Conservation (phyloP, 805 yeast species). For the Yamadazyma ubonensis region DNA sequence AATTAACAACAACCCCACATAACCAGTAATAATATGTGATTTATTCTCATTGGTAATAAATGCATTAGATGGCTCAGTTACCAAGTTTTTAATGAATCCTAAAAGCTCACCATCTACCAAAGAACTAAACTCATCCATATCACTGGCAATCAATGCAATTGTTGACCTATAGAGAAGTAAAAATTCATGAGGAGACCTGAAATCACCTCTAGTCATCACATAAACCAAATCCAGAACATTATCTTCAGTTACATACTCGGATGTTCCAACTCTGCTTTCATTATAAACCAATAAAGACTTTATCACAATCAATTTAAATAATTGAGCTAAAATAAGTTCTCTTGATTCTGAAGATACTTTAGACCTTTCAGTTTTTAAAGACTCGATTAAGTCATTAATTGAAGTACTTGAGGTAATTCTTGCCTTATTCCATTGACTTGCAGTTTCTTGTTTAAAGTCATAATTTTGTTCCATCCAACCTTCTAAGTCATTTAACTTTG, state of each 20-base stretch:
- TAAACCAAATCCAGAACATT: constrained; percentile 33
- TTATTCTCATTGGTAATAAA: constrained; percentile 39
- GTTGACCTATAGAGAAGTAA: constrained; percentile 40
- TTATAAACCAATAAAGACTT: constrained; percentile 38
- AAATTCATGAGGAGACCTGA: constrained; percentile 40
- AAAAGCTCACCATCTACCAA: constrained; percentile 33
- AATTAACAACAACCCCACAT: constrained; percentile 38
- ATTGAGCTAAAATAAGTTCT: constrained; percentile 50
- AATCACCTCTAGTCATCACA: constrained; percentile 31
- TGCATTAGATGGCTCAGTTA: constrained; percentile 34
- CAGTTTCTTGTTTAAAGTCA: constrained; percentile 28
- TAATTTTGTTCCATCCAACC: constrained; percentile 14
- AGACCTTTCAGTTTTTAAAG: constrained; percentile 41
- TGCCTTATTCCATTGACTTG: constrained; percentile 30
- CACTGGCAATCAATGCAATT: constrained; percentile 45
- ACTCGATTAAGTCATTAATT: constrained; percentile 45
- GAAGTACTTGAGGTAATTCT: constrained; percentile 39
- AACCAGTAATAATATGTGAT: constrained; percentile 38
- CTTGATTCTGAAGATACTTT: constrained; percentile 48
- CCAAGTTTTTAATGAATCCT: constrained; percentile 23
- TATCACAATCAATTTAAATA: constrained; percentile 46
- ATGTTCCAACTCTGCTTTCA: constrained; percentile 37
- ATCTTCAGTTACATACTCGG: constrained; percentile 36
- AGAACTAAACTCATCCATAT: constrained; percentile 50
- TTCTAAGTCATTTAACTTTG: constrained; percentile 32